Conservation (phyloP, 257 asterid genomes). For the Penstemon eatonii region DNA sequence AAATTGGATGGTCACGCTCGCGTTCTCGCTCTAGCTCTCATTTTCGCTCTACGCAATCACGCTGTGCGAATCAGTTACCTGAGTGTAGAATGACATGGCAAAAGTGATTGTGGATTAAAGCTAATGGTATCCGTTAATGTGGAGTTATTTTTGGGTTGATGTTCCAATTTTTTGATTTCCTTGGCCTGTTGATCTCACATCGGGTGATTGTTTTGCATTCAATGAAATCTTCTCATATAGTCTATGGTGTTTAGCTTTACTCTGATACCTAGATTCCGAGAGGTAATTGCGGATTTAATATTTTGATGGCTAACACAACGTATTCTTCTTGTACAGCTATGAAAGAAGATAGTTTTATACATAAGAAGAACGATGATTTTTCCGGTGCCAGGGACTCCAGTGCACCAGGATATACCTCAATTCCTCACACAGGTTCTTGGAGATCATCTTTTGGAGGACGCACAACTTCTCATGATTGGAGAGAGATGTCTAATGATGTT, state of each 20-base stretch:
- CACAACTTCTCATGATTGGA: slow-evolving; percentile 47
- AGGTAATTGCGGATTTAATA: background rate
- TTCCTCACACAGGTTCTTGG: slow-evolving; percentile 54
- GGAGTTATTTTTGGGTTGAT: background rate
- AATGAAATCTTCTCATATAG: background rate
- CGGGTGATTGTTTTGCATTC: background rate
- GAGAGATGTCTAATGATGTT: slow-evolving; percentile 46
- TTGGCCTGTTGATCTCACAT: background rate
- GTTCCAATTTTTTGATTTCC: slow-evolving; percentile 18
- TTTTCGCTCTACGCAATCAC: too few relatives aligned
- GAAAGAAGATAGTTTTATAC: slow-evolving; percentile 39
- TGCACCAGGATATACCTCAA: slow-evolving; percentile 42
- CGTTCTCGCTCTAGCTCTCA: too few relatives aligned
- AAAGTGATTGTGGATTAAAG: background rate
- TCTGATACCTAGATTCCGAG: slow-evolving; percentile 11
- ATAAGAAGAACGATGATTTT: slow-evolving; percentile 37
- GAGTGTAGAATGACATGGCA: background rate
- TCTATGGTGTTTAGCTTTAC: slow-evolving; percentile 8
- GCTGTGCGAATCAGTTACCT: too few relatives aligned
- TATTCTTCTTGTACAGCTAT: slow-evolving; percentile 37
- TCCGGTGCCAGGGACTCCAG: slow-evolving; percentile 36
- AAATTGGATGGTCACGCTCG: too few relatives aligned
- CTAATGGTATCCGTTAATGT: slow-evolving; percentile 1
- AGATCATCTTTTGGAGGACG: slow-evolving; percentile 68
- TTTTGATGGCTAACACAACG: slow-evolving; percentile 9